Evolutionary conservation across 2,329 filamentous ascomycete species (phyloP), one percentile per base, ranked within the genome.

Genomic region (Aureobasidium sp.): DNA sequence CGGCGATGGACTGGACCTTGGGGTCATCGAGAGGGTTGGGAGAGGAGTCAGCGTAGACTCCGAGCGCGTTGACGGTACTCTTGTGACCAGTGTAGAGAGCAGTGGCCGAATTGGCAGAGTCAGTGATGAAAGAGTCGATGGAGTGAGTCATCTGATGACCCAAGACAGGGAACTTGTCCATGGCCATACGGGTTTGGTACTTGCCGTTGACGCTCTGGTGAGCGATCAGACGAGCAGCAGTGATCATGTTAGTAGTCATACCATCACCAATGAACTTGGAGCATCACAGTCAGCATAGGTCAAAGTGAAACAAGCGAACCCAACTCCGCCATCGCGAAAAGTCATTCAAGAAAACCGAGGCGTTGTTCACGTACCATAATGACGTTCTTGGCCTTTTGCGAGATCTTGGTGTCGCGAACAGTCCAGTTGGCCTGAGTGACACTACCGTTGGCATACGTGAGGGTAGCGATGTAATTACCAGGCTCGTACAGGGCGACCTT

Each of bases 101-200:
- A 47, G 87, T 90, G 4, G 90, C 90, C 5, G 87, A 91, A 77
- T 94, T 94, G 75, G 90, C 90, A 64, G 87, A 90, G 74, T 94
- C 90, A 41, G 90, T 94, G 71, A 94, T 93, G 80, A 89, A 93
- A 55, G 81, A 86, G 76, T 93, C 89, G 71, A 94, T 84, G 1
- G 89, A 92, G 75, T 93, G 89, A 12, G 90, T 92, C 82, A 94
- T 93, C 76, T 93, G 90, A 73, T 95, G 90, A 24, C 90, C 90
- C 12, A 93, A 72, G n/a, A 92, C 63, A 2, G 90, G 90, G 76
- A 94, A 94, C 71, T 91, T 82, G 77, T 95, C 90, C 79, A 95
- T 67, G 17, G 69, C 63, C 81, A 95, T 82, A 62, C 80, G 82
- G 63, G 82, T 85, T 78, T 90, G 86, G 74, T 93, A 95, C 73